phyloP scores from a whole-genome alignment of 2,329 filamentous ascomycete species.

The Venturia aucupariae region DNA sequence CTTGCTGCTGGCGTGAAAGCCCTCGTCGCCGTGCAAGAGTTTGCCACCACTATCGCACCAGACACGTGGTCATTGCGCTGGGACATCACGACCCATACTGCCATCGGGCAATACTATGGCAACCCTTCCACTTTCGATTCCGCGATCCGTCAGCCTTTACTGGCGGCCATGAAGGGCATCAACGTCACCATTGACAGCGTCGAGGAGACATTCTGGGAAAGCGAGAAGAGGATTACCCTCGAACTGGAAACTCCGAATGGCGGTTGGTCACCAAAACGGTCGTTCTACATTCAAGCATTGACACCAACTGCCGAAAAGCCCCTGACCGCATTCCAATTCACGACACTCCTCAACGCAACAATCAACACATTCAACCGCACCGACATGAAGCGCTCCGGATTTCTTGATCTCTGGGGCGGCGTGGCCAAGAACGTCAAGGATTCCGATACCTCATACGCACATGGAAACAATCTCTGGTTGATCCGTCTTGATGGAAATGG shows the following conservation, averaged over 20 bases:
- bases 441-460: constrained; percentile 17
- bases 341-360: neutral
- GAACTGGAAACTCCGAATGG: neutral
- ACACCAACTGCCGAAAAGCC: neutral
- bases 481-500: constrained; percentile 20
- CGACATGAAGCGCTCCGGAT: constrained; percentile 10
- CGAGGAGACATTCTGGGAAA: neutral
- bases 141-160: neutral
- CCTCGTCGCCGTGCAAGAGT: neutral
- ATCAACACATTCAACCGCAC: constrained; percentile 1
- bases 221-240: neutral
- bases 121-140: neutral
- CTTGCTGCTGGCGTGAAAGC: neutral
- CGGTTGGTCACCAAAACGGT: neutral
- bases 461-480: constrained; percentile 20
- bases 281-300: constrained; percentile 1
- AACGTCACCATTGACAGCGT: neutral
- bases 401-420: constrained; percentile 20
- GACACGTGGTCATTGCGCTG: neutral
- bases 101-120: neutral
- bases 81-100: neutral
- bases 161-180: neutral
- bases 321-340: neutral
- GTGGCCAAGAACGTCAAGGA: constrained; percentile 17
- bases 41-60: neutral